Base-by-base conservation (phyloP, 2,329 filamentous ascomycete genomes). In the Chlorencoelia australis region DNA sequence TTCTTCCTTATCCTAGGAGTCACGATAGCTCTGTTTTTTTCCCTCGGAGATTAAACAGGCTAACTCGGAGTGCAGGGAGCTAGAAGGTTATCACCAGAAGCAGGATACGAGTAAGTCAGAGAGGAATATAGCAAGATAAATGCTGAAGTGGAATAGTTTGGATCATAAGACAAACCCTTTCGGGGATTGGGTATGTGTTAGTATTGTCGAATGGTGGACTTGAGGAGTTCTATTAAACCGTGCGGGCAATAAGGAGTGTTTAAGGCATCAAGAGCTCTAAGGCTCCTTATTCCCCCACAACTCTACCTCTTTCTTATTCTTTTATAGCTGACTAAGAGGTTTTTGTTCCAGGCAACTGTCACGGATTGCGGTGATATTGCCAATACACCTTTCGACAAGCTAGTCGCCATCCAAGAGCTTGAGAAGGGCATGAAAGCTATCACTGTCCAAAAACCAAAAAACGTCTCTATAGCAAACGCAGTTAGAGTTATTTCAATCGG, bases 101-200 rank as follows among this genome's bases (percentile, higher is more conserved):
- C 37, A 4, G 46, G 51, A 16, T 54, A 43, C 42, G 46, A 49
- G 52, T 53, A 42, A 37, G 48, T 47, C 21, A 35, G 18, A 9
- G n/a, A 22, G 14, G 7, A 30, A n/a, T 31, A 3, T 24, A 13
- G 6, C 11, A 27, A 15, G 18, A 22, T 5, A 7, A 14, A 37
- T 27, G 20, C 34, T 51, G 29, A 45, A 36, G 11, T 31, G 35
- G 13, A 11, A 17, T 20, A 55, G 51, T 41, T 49, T 51, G 35
- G 52, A 54, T 35, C 51, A 50, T 33, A 40, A 40, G 2, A 33
- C 50, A 3, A 55, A 54, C 38, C 53, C 53, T n/a, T 54, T 53
- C 30, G 41, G 35, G 5, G 30, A 44, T 17, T 55, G 52, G 51
- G n/a, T n/a, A n/a, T n/a, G n/a, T n/a, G n/a, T n/a, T n/a, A n/a